Evolutionary conservation across 2,329 filamentous ascomycete genomes (phyloP).

Genomic region (Xylariales sp.): DNA sequence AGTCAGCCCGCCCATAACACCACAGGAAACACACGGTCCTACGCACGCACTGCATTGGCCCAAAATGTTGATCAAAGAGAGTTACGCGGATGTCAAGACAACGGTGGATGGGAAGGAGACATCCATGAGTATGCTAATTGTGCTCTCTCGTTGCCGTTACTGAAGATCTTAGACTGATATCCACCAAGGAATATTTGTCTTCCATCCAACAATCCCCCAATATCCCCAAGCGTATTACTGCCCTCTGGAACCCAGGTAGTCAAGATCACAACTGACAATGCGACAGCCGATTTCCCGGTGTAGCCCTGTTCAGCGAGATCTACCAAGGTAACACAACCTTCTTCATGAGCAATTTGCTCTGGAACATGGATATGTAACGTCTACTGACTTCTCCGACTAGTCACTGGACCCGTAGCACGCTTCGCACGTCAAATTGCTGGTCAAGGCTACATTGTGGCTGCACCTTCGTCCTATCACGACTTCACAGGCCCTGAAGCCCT

Average conservation of each 20-base stretch:
- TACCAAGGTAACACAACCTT: slow-evolving; percentile 68
- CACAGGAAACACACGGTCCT: too few relatives aligned
- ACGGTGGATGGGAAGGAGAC: slow-evolving; percentile 49
- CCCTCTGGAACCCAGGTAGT: neutral
- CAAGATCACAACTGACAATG: slow-evolving; percentile 10
- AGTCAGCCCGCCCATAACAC: too few relatives aligned
- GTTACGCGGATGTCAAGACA: slow-evolving; percentile 44
- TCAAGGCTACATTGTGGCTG: slow-evolving; percentile 89
- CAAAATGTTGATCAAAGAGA: slow-evolving; percentile 52
- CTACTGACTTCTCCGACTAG: slow-evolving; percentile 42
- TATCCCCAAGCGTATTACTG: slow-evolving; percentile 76
- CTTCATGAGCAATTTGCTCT: too few relatives aligned
- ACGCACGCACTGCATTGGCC: too few relatives aligned
- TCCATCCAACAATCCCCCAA: slow-evolving; percentile 77
- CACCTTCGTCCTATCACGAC: slow-evolving; percentile 88
- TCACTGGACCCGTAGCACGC: slow-evolving; percentile 83
- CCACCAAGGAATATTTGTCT: slow-evolving; percentile 74
- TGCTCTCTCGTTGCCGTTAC: too few relatives aligned
- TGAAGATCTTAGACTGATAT: too few relatives aligned
- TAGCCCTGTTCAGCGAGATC: slow-evolving; percentile 89
- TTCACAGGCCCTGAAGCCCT: slow-evolving; percentile 82
- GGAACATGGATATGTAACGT: too few relatives aligned
- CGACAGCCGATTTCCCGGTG: slow-evolving; percentile 69
- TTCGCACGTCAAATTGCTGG: slow-evolving; percentile 90
- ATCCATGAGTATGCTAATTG: slow-evolving; percentile 48